Percentiles rank a stretch among this genome's conserved stretches.
These are phyloP conservation scores for Podaxis sp. DNA, from an alignment of 768 basidiomycete species.

Conservation along the genomic window DNA sequence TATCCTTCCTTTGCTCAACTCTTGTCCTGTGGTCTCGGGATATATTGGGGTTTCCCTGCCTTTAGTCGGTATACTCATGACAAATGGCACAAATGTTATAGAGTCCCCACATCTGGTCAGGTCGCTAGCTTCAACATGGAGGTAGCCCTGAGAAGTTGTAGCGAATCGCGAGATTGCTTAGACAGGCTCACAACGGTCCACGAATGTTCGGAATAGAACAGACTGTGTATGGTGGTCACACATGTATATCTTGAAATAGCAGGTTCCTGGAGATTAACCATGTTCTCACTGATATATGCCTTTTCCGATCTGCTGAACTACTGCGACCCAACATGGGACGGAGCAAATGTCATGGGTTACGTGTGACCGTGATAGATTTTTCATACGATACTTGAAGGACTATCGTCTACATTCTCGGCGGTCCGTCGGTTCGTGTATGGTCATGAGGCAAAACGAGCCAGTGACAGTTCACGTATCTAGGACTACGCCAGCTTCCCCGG, in stretches of 20 bases:
- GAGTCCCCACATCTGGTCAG: not conserved
- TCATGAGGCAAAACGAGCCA: conserved; percentile 6
- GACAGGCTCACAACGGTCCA: too few relatives aligned
- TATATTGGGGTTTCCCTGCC: not conserved
- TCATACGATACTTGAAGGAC: not conserved
- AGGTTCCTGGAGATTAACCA: not conserved
- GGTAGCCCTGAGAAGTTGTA: too few relatives aligned
- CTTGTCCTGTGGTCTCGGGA: not conserved
- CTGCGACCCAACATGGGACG: not conserved
- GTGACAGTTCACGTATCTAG: not conserved
- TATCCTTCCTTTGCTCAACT: not conserved
- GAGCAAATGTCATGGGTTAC: not conserved
- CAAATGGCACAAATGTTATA: not conserved
- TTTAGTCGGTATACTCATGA: not conserved
- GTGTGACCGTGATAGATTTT: not conserved
- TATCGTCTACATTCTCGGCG: not conserved
- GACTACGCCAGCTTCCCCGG: not conserved
- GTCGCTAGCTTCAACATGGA: not conserved
- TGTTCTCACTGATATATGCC: not conserved
- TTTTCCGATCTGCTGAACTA: not conserved
- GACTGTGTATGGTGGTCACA: not conserved
- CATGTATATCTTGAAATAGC: not conserved
- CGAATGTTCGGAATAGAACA: not conserved
- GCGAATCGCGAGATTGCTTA: too few relatives aligned
- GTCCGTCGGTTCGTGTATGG: not conserved